Conservation (phyloP, 2,329 filamentous ascomycete species). For the Fonsecaea pugnacius region DNA sequence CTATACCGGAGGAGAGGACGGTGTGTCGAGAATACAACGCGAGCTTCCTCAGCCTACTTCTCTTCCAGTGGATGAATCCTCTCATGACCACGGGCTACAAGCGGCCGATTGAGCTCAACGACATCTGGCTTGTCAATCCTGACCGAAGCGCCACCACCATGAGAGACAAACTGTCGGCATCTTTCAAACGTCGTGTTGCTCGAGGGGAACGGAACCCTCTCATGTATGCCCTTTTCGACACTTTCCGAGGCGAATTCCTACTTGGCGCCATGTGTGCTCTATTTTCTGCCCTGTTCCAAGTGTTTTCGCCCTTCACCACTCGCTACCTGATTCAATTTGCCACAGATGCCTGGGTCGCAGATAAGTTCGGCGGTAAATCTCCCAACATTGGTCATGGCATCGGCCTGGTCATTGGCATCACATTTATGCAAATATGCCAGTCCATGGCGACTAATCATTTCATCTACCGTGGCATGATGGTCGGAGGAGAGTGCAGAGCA, state of each 20-base stretch:
- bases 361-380: slow-evolving; percentile 54
- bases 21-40: slow-evolving; percentile 73
- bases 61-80: slow-evolving; percentile 88
- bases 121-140: slow-evolving; percentile 89
- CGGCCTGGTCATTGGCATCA: slow-evolving; percentile 82
- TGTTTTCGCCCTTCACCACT: slow-evolving; percentile 81
- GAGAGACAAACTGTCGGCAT: slow-evolving; percentile 66
- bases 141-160: slow-evolving; percentile 72
- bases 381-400: slow-evolving; percentile 77
- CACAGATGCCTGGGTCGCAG: slow-evolving; percentile 73
- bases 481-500: slow-evolving; percentile 80
- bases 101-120: slow-evolving; percentile 77
- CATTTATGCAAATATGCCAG: slow-evolving; percentile 80
- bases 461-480: slow-evolving; percentile 88
- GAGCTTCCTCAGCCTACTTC: slow-evolving; percentile 72
- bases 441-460: slow-evolving; percentile 86
- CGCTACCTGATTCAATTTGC: slow-evolving; percentile 87
- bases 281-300: slow-evolving; percentile 71
- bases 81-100: slow-evolving; percentile 88
- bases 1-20: slow-evolving; percentile 58
- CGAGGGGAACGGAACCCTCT: slow-evolving; percentile 74
- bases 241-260: slow-evolving; percentile 82
- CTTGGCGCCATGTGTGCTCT: slow-evolving; percentile 80
- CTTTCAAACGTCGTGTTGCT: slow-evolving; percentile 71
- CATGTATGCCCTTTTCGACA: slow-evolving; percentile 81